phyloP scores from a whole-genome alignment of 2,329 filamentous ascomycete genomes.

The Neocucurbitaria cava region DNA sequence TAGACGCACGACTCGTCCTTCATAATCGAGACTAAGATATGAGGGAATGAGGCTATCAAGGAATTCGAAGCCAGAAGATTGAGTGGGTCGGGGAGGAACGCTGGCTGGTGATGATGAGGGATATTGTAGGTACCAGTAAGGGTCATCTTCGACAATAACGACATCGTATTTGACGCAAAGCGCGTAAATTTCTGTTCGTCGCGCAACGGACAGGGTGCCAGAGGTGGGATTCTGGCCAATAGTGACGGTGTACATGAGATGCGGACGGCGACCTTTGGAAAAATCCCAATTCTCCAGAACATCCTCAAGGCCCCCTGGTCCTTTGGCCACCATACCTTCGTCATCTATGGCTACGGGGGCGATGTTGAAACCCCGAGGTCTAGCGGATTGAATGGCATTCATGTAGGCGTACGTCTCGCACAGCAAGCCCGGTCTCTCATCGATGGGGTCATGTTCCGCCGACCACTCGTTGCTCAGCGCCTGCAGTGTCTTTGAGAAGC shows the following conservation, averaged over 20 bases:
- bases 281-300: constrained; percentile 84
- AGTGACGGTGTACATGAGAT: constrained; percentile 90
- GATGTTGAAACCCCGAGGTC: constrained; percentile 74
- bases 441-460: constrained; percentile 69
- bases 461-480: constrained; percentile 79
- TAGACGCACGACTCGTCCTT: constrained; percentile 86
- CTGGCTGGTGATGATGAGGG: constrained; percentile 67
- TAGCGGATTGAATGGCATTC: constrained; percentile 72
- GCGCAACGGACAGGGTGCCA: constrained; percentile 73
- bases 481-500: constrained; percentile 78
- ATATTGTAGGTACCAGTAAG: constrained; percentile 94
- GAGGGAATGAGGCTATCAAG: constrained; percentile 84
- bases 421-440: constrained; percentile 77
- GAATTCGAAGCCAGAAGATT: constrained; percentile 73
- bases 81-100: constrained; percentile 51
- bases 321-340: constrained; percentile 78
- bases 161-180: constrained; percentile 85
- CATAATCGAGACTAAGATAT: constrained; percentile 79
- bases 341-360: constrained; percentile 78
- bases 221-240: constrained; percentile 91
- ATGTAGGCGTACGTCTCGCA: constrained; percentile 83
- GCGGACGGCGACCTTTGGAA: constrained; percentile 74
- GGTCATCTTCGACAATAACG: constrained; percentile 91
- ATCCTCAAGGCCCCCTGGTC: constrained; percentile 76
- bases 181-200: constrained; percentile 79